These are phyloP conservation scores for Ceratocystis harringtonii DNA, from an alignment of 2,329 filamentous ascomycete genomes.

Conservation along the genomic window DNA sequence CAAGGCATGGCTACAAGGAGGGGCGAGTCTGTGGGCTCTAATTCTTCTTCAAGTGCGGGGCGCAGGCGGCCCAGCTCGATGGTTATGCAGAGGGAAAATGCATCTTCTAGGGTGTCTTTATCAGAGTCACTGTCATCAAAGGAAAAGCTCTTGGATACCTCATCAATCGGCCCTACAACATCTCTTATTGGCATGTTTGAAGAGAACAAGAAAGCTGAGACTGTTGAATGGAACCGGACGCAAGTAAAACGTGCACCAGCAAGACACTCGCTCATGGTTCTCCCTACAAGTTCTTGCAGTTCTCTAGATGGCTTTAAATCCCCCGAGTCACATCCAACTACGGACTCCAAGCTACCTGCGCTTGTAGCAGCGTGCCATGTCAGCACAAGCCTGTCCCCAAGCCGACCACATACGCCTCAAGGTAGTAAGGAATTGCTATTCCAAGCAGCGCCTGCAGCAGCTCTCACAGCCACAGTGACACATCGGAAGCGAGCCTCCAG, in stretches of 20 bases:
- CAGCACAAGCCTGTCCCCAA: slow-evolving; percentile 12
- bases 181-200: slow-evolving; percentile 58
- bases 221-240: background rate
- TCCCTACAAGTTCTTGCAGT: background rate
- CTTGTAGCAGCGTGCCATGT: slow-evolving; percentile 7
- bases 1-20: background rate
- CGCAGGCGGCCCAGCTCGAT: slow-evolving; percentile 24
- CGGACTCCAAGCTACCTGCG: background rate
- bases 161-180: slow-evolving; percentile 45
- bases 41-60: slow-evolving; percentile 14
- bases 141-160: slow-evolving; percentile 32
- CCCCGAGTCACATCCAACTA: background rate
- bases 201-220: slow-evolving; percentile 22
- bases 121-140: background rate
- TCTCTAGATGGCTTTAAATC: background rate
- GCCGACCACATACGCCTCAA: slow-evolving; percentile 5
- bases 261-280: background rate
- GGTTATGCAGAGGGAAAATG: slow-evolving; percentile 3
- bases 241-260: background rate
- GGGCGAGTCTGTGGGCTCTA: slow-evolving; percentile 19
- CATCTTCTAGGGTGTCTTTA: background rate
- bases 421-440: background rate
- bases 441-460: background rate
- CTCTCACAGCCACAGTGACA: background rate
- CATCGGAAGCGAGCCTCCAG: slow-evolving; percentile 14